Evolutionary conservation across 2,329 filamentous ascomycete genomes (phyloP).

Genomic region (Aspergillus amoenus): DNA sequence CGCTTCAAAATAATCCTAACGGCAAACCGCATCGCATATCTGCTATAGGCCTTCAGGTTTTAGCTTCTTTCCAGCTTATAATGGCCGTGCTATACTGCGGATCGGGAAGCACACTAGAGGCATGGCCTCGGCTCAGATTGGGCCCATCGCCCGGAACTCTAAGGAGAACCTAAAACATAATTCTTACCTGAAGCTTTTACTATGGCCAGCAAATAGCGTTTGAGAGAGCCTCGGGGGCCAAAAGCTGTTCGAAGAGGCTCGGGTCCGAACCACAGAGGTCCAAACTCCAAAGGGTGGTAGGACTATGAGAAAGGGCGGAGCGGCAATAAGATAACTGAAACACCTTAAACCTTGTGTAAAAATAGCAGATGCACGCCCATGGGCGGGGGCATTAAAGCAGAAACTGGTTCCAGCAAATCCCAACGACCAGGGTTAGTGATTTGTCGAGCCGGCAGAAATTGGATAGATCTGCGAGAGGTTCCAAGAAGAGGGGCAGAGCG

Average conservation of each 20-base stretch:
- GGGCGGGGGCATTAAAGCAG: neutral
- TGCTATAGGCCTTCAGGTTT: neutral
- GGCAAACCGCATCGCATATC: constrained; percentile 18
- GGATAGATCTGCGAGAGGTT: neutral
- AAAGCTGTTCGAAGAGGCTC: neutral
- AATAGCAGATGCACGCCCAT: neutral
- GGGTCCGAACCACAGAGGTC: neutral
- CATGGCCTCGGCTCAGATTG: neutral
- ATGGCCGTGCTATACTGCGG: neutral
- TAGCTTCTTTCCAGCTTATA: neutral
- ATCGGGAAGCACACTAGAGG: neutral
- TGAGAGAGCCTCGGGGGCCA: neutral
- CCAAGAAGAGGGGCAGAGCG: neutral
- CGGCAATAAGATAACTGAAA: constrained; percentile 3
- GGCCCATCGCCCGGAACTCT: neutral
- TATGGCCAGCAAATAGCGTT: neutral
- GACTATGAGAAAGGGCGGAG: neutral
- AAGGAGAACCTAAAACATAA: neutral
- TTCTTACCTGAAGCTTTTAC: neutral
- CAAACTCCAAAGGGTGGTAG: neutral
- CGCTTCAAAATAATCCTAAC: constrained; percentile 10
- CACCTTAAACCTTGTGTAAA: constrained; percentile 6
- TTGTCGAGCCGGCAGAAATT: neutral
- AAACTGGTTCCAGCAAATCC: neutral
- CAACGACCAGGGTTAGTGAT: neutral